A percentile compares a stretch with the other conserved stretches of the same genome.
Evolutionary conservation across 331 rosid genomes (phyloP).

Genomic region (Saraca asoca): DNA sequence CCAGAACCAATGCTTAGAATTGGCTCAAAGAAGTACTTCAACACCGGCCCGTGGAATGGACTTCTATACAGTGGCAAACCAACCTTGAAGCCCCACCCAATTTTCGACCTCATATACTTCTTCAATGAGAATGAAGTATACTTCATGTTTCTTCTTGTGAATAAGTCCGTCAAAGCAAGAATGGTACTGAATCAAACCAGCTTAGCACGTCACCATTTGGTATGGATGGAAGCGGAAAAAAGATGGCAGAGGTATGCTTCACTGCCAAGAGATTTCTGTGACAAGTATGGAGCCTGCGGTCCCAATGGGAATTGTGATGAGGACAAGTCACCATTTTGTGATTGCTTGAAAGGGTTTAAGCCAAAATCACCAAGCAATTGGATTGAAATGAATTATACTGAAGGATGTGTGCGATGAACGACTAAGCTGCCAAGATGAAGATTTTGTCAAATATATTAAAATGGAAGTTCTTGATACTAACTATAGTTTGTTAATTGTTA

Average conservation of each 20-base stretch:
- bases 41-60: constrained; percentile 43
- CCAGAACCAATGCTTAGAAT: constrained; percentile 32
- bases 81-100: not conserved
- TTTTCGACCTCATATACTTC: not conserved
- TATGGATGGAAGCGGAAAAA: constrained; percentile 26
- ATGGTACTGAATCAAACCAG: constrained; percentile 38
- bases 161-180: constrained; percentile 12
- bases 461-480: constrained; percentile 39
- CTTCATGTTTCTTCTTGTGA: not conserved
- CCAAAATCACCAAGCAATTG: constrained; percentile 35
- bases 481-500: constrained; percentile 19
- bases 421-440: constrained; percentile 29
- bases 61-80: constrained; percentile 20
- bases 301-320: constrained; percentile 40
- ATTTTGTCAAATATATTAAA: constrained; percentile 1
- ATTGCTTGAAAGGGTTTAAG: constrained; percentile 44
- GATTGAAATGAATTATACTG: constrained; percentile 21
- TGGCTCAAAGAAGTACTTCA: constrained; percentile 16
- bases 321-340: constrained; percentile 25
- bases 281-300: constrained; percentile 44
- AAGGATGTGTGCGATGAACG: constrained; percentile 38
- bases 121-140: constrained; percentile 35
- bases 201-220: not conserved
- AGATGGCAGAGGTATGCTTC: constrained; percentile 32
- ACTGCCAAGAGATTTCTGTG: constrained; percentile 48